Evolutionary conservation across 176 grass and related monocot genomes (phyloP), one percentile per base, ranked within the genome.

Genomic region (Raddia distichophylla): DNA sequence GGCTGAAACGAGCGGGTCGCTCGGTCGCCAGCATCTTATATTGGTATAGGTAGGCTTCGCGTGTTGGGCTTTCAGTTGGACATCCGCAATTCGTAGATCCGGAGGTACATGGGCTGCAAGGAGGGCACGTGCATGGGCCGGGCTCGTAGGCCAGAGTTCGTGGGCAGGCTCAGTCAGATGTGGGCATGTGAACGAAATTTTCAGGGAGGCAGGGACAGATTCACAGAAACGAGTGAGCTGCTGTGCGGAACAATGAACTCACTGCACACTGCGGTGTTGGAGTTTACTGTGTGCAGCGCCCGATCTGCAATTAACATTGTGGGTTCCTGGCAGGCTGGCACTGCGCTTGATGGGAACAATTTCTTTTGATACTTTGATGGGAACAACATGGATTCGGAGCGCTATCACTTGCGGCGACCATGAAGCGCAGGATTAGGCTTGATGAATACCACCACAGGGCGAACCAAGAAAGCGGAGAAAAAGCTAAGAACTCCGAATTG

Each of bases 41-140:
- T 73, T 73, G 9, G 75, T 9, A 47, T 1, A 32, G 7, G 8
- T 13, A 65, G 60, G 18, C 61, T 19, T 61, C 60, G 37, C 61
- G 45, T 66, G 17, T 45, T 84, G 45, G 61, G 81, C 60, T 79
- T 40, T 46, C 5, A 13, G 42, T 70, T 34, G 27, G 70, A 65
- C 0, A 63, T 20, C 10, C 5, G 0, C 17, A 6, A 27, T 27
- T 27, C 27, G 27, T 27, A 27, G 27, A 27, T 27, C 27, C 27
- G 27, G 27, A 27, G 1, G 27, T 27, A 0, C 2, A 32, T 75
- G 54, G 71, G 45, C 77, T 86, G 9, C 2, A 16, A 5, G 13
- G 46, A 5, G 32, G 20, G 2, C 32, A 14, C 4, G 7, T 1
- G 33, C 5, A 60, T 69, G 53, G 58, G 34, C 81, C 10, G 9